phyloP scores from a whole-genome alignment of 176 grass and related monocot genomes.

The Elaeis guineensis region DNA sequence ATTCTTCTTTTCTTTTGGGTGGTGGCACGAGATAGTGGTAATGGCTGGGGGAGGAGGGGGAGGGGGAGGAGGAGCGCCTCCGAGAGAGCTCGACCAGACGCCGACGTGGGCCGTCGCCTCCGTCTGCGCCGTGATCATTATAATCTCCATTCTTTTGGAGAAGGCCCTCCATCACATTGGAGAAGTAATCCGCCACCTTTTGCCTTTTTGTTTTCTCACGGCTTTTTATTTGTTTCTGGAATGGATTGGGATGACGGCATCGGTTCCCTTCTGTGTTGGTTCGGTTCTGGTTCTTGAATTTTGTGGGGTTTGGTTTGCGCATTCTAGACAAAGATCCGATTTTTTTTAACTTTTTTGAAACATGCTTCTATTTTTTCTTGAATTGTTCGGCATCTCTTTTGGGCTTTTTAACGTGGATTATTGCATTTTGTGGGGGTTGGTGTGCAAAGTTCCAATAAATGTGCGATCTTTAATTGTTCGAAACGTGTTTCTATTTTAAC shows the following conservation, averaged over 20 bases:
- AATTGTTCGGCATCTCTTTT: not conserved
- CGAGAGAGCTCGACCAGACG: slow-evolving; percentile 53
- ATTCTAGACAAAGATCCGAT: not conserved
- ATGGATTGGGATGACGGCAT: too few relatives aligned
- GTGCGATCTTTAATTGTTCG: too few relatives aligned
- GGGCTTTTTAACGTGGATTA: too few relatives aligned
- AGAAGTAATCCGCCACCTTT: slow-evolving; percentile 12
- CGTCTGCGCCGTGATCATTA: slow-evolving; percentile 55
- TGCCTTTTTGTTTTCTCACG: not conserved
- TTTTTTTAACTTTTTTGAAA: not conserved
- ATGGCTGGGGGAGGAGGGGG: not conserved
- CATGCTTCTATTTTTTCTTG: not conserved
- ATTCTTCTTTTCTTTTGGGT: too few relatives aligned
- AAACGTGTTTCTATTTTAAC: too few relatives aligned
- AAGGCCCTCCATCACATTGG: slow-evolving; percentile 48
- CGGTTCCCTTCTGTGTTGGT: too few relatives aligned
- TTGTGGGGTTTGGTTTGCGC: too few relatives aligned
- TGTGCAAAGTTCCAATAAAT: too few relatives aligned
- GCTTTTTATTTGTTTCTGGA: too few relatives aligned
- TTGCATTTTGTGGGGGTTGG: too few relatives aligned
- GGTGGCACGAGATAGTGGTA: too few relatives aligned
- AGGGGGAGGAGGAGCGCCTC: slow-evolving; percentile 31
- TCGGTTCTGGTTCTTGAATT: too few relatives aligned
- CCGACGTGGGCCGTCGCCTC: slow-evolving; percentile 63
- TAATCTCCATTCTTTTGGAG: slow-evolving; percentile 63